Evolutionary conservation across 768 basidiomycete genomes (phyloP).

Genomic region (Cytidiella melzeri): DNA sequence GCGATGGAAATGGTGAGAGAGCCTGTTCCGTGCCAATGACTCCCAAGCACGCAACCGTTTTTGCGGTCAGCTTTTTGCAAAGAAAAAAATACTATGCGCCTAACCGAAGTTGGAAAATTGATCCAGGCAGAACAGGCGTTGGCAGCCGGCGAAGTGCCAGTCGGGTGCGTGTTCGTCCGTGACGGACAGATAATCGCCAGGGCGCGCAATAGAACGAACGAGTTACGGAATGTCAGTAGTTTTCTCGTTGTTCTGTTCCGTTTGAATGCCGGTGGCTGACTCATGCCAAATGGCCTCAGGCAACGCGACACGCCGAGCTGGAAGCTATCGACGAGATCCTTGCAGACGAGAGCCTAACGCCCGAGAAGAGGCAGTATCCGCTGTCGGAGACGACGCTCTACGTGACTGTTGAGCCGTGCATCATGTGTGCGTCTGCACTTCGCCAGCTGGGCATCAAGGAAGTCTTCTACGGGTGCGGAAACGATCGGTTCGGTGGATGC

Average conservation of each 20-base stretch:
- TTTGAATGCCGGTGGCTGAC: neutral
- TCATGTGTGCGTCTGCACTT: conserved; percentile 97
- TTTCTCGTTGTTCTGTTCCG: conserved; percentile 3
- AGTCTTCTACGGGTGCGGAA: conserved; percentile 90
- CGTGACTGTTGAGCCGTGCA: conserved; percentile 98
- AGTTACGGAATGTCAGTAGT: conserved; percentile 74
- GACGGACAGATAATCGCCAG: conserved; percentile 70
- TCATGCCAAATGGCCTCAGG: conserved; percentile 39
- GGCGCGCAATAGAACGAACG: conserved; percentile 91
- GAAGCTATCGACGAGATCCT: conserved; percentile 93
- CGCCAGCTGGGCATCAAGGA: conserved; percentile 87
- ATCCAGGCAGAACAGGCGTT: conserved; percentile 81
- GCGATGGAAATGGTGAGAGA: conserved; percentile 73
- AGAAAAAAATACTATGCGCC: too few species aligned
- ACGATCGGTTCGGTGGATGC: conserved; percentile 95
- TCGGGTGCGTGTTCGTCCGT: conserved; percentile 93
- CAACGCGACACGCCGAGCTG: conserved; percentile 94
- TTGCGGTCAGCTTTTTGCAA: neutral
- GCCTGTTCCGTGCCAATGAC: too few species aligned
- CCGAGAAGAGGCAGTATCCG: conserved; percentile 46
- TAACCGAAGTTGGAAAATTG: too few species aligned
- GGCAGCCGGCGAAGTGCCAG: conserved; percentile 82
- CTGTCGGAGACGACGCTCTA: conserved; percentile 81
- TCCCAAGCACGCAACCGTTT: too few species aligned
- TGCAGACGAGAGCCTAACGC: conserved; percentile 51